phyloP scores from a whole-genome alignment of 176 grass and related monocot species.

The Juncus effusus region DNA sequence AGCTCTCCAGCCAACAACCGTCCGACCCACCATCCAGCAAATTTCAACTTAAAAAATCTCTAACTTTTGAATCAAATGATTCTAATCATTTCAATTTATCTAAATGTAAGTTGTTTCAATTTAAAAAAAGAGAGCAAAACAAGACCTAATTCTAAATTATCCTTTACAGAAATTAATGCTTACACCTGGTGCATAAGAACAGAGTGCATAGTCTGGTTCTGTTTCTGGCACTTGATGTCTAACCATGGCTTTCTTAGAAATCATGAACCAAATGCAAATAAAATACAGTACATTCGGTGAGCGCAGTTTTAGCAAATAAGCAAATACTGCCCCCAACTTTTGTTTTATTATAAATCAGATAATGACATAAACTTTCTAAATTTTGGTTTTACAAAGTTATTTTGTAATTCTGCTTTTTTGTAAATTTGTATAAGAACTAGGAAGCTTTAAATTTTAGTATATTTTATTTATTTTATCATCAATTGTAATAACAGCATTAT shows the following conservation, averaged over 20 bases:
- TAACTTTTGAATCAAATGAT: not conserved
- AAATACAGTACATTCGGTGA: too few relatives aligned
- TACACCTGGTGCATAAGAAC: not conserved
- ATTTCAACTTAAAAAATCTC: constrained; percentile 1
- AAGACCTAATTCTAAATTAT: not conserved
- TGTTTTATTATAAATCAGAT: too few relatives aligned
- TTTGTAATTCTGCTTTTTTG: too few relatives aligned
- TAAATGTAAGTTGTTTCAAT: not conserved
- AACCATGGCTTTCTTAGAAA: not conserved
- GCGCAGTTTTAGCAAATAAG: too few relatives aligned
- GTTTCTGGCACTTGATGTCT: not conserved
- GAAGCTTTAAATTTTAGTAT: too few relatives aligned
- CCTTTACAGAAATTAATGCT: not conserved
- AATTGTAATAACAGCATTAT: too few relatives aligned
- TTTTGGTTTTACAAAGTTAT: too few relatives aligned
- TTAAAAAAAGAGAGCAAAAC: constrained; percentile 1
- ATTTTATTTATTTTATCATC: too few relatives aligned
- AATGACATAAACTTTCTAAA: too few relatives aligned
- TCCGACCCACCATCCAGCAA: constrained; percentile 1
- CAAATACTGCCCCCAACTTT: too few relatives aligned
- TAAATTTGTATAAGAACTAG: too few relatives aligned
- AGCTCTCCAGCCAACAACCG: constrained; percentile 11
- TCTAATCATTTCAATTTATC: constrained; percentile 19
- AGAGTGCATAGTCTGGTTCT: not conserved
- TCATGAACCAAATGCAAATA: too few relatives aligned